Conservation (phyloP, 805 yeast genomes). For the Candida broadrunensis region DNA sequence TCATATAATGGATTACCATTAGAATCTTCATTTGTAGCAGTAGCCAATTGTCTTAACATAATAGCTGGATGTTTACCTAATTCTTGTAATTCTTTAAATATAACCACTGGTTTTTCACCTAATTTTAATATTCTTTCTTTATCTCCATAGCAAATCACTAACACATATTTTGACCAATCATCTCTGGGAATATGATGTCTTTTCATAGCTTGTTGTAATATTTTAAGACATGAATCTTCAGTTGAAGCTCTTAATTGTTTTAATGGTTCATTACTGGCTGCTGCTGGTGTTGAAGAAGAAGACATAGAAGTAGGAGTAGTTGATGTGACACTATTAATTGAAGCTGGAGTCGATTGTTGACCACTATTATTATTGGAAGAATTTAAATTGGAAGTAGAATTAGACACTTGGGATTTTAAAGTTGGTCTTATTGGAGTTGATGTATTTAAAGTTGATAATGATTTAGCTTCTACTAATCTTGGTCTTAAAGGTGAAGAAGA, state of each 20-base stretch:
- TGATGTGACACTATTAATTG: slow-evolving; percentile 9
- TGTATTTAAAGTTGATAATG: slow-evolving; percentile 4
- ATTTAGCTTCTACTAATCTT: slow-evolving; percentile 20
- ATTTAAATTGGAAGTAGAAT: not conserved
- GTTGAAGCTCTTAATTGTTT: slow-evolving; percentile 81
- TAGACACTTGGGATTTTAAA: not conserved
- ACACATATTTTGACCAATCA: slow-evolving; percentile 86
- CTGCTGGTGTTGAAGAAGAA: slow-evolving; percentile 5
- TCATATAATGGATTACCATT: slow-evolving; percentile 25
- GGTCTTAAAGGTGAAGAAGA: slow-evolving; percentile 11
- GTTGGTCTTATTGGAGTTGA: not conserved
- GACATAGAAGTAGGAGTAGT: slow-evolving; percentile 19
- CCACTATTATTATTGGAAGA: not conserved
- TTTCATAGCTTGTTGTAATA: slow-evolving; percentile 83
- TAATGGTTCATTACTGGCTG: slow-evolving; percentile 55
- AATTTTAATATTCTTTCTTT: slow-evolving; percentile 79
- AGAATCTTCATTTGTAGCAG: slow-evolving; percentile 18
- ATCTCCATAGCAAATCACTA: slow-evolving; percentile 88
- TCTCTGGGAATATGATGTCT: slow-evolving; percentile 73
- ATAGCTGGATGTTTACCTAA: slow-evolving; percentile 86
- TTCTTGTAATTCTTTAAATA: slow-evolving; percentile 81
- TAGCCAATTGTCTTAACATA: slow-evolving; percentile 82
- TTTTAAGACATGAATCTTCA: slow-evolving; percentile 88
- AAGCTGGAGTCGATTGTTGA: slow-evolving; percentile 17
- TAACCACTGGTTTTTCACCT: slow-evolving; percentile 84